Conservation (phyloP, 768 basidiomycete species). For the Rhizopogon sp. region DNA sequence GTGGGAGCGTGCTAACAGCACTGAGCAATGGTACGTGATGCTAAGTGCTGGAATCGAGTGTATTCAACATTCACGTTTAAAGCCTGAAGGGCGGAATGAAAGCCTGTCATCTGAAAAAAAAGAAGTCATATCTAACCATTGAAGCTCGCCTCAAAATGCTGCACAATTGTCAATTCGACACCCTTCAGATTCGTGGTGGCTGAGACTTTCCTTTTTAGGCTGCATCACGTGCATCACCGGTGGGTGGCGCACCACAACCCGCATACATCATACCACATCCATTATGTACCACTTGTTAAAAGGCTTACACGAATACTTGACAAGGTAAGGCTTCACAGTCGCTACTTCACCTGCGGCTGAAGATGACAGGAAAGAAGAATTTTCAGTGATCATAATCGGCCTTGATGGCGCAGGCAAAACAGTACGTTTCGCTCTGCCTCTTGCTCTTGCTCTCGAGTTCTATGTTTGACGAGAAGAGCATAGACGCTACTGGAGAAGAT, state of each 20-base stretch:
- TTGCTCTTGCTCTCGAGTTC: conserved; percentile 1
- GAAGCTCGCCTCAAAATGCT: too few species aligned
- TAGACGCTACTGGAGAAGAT: conserved; percentile 90
- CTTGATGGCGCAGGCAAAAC: conserved; percentile 93
- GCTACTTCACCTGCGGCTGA: conserved; percentile 2
- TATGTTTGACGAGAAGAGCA: neutral
- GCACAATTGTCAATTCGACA: too few species aligned
- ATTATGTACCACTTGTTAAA: conserved; percentile 92
- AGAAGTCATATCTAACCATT: too few species aligned
- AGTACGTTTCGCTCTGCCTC: conserved; percentile 31
- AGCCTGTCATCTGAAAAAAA: too few species aligned
- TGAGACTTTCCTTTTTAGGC: too few species aligned
- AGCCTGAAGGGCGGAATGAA: too few species aligned
- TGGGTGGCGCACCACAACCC: too few species aligned
- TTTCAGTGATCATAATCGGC: conserved; percentile 92
- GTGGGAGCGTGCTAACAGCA: neutral
- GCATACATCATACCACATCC: neutral
- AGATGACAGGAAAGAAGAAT: conserved; percentile 72
- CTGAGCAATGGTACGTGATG: neutral
- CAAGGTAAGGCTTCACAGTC: conserved; percentile 44
- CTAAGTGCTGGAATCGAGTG: too few species aligned
- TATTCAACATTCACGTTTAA: too few species aligned
- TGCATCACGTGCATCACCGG: too few species aligned
- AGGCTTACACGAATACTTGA: conserved; percentile 87
- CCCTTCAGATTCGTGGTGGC: too few species aligned